Evolutionary conservation across 23 red algal genomes (phyloP).

Genomic region (Chondrus crispus): DNA sequence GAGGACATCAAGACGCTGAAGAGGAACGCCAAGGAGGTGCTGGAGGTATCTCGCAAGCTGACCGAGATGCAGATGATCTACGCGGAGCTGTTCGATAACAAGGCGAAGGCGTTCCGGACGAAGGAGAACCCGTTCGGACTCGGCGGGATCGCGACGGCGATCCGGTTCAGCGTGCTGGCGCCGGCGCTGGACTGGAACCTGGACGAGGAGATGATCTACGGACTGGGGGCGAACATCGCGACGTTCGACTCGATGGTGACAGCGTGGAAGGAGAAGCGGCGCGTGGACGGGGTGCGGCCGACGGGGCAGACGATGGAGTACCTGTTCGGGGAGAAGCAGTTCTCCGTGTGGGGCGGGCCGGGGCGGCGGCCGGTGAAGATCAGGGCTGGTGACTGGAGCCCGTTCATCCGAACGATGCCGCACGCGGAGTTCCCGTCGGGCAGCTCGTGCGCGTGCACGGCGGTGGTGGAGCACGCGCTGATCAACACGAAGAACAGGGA

Average conservation of each 20-base stretch:
- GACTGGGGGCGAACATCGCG: not conserved
- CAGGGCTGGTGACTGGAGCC: conserved; percentile 1
- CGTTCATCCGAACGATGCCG: conserved; percentile 26
- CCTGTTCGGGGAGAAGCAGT: not conserved
- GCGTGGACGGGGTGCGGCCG: conserved; percentile 37
- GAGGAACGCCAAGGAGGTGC: not conserved
- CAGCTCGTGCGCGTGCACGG: not conserved
- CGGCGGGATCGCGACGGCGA: not conserved
- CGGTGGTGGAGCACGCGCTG: conserved; percentile 7
- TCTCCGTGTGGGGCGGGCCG: conserved; percentile 13
- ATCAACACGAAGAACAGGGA: not conserved
- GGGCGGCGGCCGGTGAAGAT: not conserved
- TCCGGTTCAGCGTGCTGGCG: not conserved
- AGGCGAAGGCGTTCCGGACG: conserved; percentile 4
- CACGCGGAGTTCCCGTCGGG: conserved; percentile 27
- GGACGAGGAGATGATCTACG: conserved; percentile 9
- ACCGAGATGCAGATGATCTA: not conserved
- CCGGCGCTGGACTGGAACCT: not conserved
- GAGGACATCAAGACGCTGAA: not conserved
- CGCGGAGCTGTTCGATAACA: conserved; percentile 29
- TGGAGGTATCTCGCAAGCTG: not conserved
- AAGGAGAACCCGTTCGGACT: not conserved
- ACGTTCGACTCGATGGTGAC: conserved; percentile 10
- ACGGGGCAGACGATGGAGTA: not conserved
- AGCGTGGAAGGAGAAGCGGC: conserved; percentile 45